Conservation (phyloP, 192 early-diverging fungal genomes). For the Entomortierella parvispora region DNA sequence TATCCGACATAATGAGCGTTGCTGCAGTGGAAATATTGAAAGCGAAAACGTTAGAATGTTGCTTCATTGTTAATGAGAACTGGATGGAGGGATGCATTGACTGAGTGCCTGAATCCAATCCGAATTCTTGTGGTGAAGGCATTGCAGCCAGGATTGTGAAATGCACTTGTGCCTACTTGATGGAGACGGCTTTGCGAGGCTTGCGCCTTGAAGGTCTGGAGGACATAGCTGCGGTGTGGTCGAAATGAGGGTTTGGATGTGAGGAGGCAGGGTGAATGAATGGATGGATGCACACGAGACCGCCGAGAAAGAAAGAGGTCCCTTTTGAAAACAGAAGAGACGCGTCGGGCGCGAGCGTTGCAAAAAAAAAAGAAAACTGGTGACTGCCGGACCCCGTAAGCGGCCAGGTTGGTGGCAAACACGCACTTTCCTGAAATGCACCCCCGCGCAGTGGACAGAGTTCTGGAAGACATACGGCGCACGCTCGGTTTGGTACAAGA, state of each 20-base stretch:
- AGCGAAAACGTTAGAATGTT: background rate
- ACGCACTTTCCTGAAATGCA: no score
- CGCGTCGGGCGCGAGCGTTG: background rate
- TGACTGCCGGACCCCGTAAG: background rate
- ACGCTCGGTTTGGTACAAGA: no score
- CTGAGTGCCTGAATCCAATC: background rate
- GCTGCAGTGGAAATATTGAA: constrained; percentile 32
- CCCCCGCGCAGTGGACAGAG: no score
- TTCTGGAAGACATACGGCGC: no score
- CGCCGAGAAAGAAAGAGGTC: constrained; percentile 8
- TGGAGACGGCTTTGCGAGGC: constrained; percentile 40
- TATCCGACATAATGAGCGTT: constrained; percentile 93
- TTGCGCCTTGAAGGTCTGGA: constrained; percentile 32
- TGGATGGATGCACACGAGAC: no score
- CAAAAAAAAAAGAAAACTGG: background rate
- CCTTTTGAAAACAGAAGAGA: constrained; percentile 6
- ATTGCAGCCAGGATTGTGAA: background rate
- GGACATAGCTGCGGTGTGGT: constrained; percentile 5
- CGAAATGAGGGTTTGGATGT: background rate
- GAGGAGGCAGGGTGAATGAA: background rate
- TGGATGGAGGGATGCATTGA: background rate
- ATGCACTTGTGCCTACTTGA: constrained; percentile 17
- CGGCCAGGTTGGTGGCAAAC: no score
- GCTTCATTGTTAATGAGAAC: background rate
- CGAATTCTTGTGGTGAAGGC: background rate